Percentiles rank a stretch among this genome's conserved stretches.
Conservation (phyloP, 768 basidiomycete genomes). For the Vararia minispora region DNA sequence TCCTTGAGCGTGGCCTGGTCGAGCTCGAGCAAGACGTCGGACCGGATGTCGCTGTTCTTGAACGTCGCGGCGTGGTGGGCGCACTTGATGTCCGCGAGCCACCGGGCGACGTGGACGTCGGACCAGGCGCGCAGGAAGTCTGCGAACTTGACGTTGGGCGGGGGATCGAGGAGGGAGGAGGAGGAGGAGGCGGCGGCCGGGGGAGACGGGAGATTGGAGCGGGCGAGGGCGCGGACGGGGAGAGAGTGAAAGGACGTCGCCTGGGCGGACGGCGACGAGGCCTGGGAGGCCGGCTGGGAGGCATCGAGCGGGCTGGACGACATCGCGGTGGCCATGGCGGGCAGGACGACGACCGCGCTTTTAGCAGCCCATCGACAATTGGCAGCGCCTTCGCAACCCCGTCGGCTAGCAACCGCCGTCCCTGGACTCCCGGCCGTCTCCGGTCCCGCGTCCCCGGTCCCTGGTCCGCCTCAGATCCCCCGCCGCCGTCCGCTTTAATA, state of each 20-base stretch:
- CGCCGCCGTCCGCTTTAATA: too few relatives aligned
- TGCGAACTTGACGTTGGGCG: conserved; percentile 42
- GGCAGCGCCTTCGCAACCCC: too few relatives aligned
- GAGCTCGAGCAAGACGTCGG: conserved; percentile 84
- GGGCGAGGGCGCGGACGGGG: not conserved
- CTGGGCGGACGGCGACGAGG: conserved; percentile 23
- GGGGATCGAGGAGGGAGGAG: conserved; percentile 38
- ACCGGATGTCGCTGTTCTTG: conserved; percentile 80
- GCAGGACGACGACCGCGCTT: too few relatives aligned
- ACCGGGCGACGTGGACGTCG: conserved; percentile 59
- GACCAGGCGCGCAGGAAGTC: conserved; percentile 65
- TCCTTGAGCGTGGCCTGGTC: conserved; percentile 84
- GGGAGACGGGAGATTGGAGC: conserved; percentile 33
- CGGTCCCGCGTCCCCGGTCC: too few relatives aligned
- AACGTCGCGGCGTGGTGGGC: conserved; percentile 57
- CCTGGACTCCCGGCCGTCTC: too few relatives aligned
- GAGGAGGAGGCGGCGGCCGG: conserved; percentile 29
- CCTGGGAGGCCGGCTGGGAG: conserved; percentile 26
- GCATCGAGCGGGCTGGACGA: conserved; percentile 22
- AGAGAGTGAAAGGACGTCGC: not conserved
- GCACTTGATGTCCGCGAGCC: conserved; percentile 75
- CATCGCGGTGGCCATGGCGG: conserved; percentile 15
- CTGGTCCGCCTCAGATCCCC: too few relatives aligned
- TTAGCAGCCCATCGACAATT: too few relatives aligned
- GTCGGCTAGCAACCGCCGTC: too few relatives aligned